Percentiles rank a stretch among this genome's conserved stretches.
Conservation (phyloP, 1,139 yeast species). For the Pichia sp. region DNA sequence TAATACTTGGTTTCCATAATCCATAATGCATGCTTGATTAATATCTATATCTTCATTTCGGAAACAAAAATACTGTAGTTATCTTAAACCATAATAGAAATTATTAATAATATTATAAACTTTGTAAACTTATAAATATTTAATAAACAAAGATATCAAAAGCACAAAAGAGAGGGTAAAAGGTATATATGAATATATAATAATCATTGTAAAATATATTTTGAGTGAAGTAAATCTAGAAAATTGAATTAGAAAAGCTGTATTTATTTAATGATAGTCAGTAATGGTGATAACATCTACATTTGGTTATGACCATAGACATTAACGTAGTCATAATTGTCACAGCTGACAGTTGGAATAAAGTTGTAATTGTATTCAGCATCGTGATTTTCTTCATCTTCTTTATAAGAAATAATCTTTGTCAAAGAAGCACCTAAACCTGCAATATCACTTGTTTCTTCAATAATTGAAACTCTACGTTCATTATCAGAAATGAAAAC, state of each 20-base stretch:
- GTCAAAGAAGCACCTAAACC: conserved; percentile 7
- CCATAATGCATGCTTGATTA: too few species aligned
- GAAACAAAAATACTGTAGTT: too few species aligned
- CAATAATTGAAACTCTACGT: conserved; percentile 7
- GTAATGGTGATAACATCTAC: not conserved
- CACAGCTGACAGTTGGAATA: conserved; percentile 11
- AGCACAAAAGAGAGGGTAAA: not conserved
- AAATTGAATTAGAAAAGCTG: not conserved
- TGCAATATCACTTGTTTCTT: conserved; percentile 1
- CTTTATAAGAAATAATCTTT: conserved; percentile 10
- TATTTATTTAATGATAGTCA: too few species aligned
- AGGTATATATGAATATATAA: not conserved
- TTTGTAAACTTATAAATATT: too few species aligned
- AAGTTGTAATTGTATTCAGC: conserved; percentile 5
- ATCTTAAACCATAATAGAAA: too few species aligned
- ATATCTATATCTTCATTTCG: too few species aligned
- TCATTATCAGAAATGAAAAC: conserved; percentile 11
- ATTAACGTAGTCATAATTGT: conserved; percentile 10
- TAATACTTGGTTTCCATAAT: too few species aligned
- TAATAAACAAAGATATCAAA: too few species aligned
- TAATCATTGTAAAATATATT: too few species aligned
- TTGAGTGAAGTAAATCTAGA: not conserved
- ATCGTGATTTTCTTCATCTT: conserved; percentile 1
- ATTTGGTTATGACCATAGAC: conserved; percentile 14
- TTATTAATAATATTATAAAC: too few species aligned